Base-by-base conservation (phyloP, 2,329 filamentous ascomycete species). In the Sporothrix inflata region DNA sequence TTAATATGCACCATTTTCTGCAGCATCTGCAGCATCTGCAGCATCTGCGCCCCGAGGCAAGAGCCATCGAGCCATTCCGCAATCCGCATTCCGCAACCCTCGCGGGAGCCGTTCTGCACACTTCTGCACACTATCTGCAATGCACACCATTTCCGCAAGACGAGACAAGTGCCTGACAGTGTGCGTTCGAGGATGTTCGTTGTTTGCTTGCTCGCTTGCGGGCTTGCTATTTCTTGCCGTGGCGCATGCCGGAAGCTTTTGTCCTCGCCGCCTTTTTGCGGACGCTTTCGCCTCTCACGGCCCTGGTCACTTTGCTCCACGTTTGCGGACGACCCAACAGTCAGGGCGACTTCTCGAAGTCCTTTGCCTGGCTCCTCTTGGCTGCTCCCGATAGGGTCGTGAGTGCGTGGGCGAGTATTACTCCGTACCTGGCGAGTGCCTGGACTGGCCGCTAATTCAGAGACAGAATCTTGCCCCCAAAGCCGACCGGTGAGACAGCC, bases 401-500 rank as follows among this genome's bases (percentile, higher is more conserved):
- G 34, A 21, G 38, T 42, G n/a, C 57, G n/a, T 63, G 34, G 24
- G n/a, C 57, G 57, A 34, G 30, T 34, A 34, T 3, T 34, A 4
- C 40, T 9, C 9, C 40, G 40, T 42, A 14, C 40, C 40, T 42
- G 40, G 12, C 40, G 9, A 34, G 3, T 16, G 21, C 60, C 60
- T 63, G 38, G 34, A 42, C 60, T 42, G 38, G 60, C 34, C n/a
- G 38, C 60, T 42, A 63, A 42, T 19, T 45, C 38, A 63, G 60
- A 45, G 60, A 63, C 38, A 63, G 19, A 42, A 24, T 42, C 38
- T 63, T n/a, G 57, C 57, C 34, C 55, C 4, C 30, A 21, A 61
- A 55, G 24, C 51, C 51, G 55, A 61, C 30, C 55, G 16, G 55
- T 40, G 55, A 61, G 55, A 65, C 38, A 45, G 38, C n/a, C 60